A percentile compares a stretch with the other conserved stretches of the same genome.
phyloP scores from a whole-genome alignment of 495 filamentous ascomycete species.

The Penicillium herquei region DNA sequence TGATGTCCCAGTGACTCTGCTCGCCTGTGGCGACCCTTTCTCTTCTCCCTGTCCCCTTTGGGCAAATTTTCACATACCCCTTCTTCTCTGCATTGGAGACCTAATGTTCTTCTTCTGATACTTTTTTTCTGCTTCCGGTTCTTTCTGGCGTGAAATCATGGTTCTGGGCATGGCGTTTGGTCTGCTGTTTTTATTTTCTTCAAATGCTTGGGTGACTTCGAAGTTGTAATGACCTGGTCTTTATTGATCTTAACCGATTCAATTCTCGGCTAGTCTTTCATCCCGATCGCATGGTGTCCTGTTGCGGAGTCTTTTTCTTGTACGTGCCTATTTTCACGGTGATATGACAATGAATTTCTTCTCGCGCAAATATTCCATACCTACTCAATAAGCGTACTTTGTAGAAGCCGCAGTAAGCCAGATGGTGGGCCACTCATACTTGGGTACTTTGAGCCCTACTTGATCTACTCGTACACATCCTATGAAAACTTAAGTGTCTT shows the following conservation, averaged over 20 bases:
- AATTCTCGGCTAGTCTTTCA: neutral
- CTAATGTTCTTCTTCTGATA: conserved; percentile 20
- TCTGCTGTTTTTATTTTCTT: conserved; percentile 16
- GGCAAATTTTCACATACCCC: conserved; percentile 27
- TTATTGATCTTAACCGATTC: conserved; percentile 3
- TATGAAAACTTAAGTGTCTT: no score
- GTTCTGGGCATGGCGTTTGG: conserved; percentile 24
- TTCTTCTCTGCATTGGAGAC: conserved; percentile 22
- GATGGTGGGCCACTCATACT: no score
- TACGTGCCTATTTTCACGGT: conserved; percentile 22
- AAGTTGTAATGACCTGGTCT: conserved; percentile 4
- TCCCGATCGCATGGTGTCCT: conserved; percentile 12
- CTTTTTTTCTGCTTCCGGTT: conserved; percentile 5
- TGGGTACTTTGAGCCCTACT: no score
- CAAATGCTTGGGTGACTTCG: conserved; percentile 5
- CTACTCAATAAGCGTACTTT: no score
- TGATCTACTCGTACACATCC: no score
- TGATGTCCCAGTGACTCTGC: neutral
- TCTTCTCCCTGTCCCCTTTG: conserved; percentile 22
- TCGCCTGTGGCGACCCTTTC: conserved; percentile 13
- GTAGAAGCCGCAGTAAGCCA: no score
- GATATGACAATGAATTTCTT: conserved; percentile 14
- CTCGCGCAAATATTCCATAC: neutral
- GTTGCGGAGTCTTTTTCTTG: conserved; percentile 9
- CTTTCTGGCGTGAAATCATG: conserved; percentile 14